Conservation (phyloP, 2,329 filamentous ascomycete species). For the Fusarium haematococcum region DNA sequence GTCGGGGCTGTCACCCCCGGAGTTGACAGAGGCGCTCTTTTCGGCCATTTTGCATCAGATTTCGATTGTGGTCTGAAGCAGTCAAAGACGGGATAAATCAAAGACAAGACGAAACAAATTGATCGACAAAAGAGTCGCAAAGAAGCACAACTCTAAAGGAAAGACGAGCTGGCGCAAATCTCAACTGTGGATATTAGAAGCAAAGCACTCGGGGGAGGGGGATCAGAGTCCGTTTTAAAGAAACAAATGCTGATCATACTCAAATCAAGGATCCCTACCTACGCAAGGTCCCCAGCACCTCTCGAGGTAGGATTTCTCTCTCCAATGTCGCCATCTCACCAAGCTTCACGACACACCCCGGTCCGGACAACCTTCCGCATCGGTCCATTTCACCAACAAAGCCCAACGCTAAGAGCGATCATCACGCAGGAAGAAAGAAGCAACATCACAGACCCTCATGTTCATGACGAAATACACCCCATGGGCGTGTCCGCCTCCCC, state of each 20-base stretch:
- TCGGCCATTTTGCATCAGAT: constrained; percentile 40
- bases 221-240: constrained; percentile 33
- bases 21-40: constrained; percentile 34
- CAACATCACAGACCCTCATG: constrained; percentile 5
- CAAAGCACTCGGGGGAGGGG: not conserved
- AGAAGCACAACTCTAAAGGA: not conserved
- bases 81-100: not conserved
- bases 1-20: constrained; percentile 33
- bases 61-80: not conserved
- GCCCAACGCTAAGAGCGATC: constrained; percentile 19
- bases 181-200: constrained; percentile 7
- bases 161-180: constrained; percentile 10
- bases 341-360: constrained; percentile 11
- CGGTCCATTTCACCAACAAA: constrained; percentile 22
- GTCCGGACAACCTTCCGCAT: constrained; percentile 25
- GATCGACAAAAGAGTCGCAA: constrained; percentile 4
- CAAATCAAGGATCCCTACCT: constrained; percentile 24
- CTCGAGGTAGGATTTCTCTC: constrained; percentile 12
- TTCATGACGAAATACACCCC: constrained; percentile 6
- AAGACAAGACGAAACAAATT: not conserved
- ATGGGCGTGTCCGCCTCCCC: not conserved
- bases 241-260: constrained; percentile 8
- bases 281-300: constrained; percentile 20
- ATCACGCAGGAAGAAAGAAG: constrained; percentile 2
- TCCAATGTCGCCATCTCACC: not conserved